Base-by-base conservation (phyloP, 148 eudicot species). In the Chenopodium album region DNA sequence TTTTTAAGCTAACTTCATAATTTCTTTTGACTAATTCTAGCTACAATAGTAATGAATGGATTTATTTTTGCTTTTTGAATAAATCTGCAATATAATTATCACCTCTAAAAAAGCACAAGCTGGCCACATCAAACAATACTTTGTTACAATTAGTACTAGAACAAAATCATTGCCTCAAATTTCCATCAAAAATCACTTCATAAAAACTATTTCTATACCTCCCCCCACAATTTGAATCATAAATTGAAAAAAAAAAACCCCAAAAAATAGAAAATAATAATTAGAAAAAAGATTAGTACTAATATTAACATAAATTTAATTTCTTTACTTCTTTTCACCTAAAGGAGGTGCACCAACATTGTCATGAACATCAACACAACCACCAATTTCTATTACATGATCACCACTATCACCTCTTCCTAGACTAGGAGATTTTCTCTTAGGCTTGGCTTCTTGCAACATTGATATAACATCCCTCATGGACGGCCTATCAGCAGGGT, bases 401-500 rank as follows among this genome's bases (percentile, higher is more conserved):
- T 87, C 87, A n/a, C 75, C 83, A 31, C 44, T 54, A 0, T 73
- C 85, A 17, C 78, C 90, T 23, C 78, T 86, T 26, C 48, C 91
- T 31, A 50, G 76, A 32, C 80, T 90, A 23, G 90, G 89, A 9
- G 85, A 48, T 75, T 96, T 96, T 64, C 98, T 85, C 85, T 88
- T 90, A 17, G 99, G 99, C 88, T 86, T 96, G 64, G 98, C 98
- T 80, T 94, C 99, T 78, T 90, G 91, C 68, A 96, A 76, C 98
- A 96, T 96, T 0, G 99, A 92, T 23, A 96, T 93, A 10, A 96
- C 99, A 20, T 96, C 99, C 77, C 99, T 89, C 99, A 96, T 96
- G 1, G 99, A 86, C 0, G 99, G 99, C 56, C 99, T 82, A 22
- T 96, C 99, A 0, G 89, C 91, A 3, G 99, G 99, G 82, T 80